Conservation (phyloP, 345 rosid species). For the Citrus glauca region DNA sequence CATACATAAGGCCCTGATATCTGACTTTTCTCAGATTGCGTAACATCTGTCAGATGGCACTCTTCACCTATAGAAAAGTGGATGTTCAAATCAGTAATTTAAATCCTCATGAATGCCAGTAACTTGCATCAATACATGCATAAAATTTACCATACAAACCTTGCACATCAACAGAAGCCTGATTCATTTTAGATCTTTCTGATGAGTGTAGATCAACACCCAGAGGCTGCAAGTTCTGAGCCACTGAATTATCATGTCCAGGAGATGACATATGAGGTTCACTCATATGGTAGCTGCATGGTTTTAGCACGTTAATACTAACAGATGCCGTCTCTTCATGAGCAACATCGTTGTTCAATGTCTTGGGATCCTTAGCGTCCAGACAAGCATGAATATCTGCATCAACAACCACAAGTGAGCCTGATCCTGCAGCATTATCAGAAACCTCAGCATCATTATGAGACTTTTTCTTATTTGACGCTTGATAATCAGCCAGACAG, state of each 20-base stretch:
- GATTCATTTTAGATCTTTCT: conserved; percentile 22
- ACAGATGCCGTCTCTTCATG: conserved; percentile 21
- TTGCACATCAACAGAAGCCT: conserved; percentile 35
- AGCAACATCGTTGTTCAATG: conserved; percentile 16
- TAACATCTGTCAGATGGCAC: conserved; percentile 21
- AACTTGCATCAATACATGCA: conserved; percentile 8
- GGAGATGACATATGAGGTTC: conserved; percentile 16
- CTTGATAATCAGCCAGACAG: conserved; percentile 24
- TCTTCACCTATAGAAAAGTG: conserved; percentile 29
- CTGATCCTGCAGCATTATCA: conserved; percentile 18
- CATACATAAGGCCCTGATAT: conserved; percentile 31
- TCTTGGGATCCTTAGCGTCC: conserved; percentile 27
- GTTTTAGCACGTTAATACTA: conserved; percentile 15
- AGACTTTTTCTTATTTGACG: conserved; percentile 21
- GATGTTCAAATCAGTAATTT: background rate
- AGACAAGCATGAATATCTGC: conserved; percentile 32
- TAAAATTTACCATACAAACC: conserved; percentile 35
- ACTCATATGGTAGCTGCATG: conserved; percentile 34
- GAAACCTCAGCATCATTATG: conserved; percentile 20
- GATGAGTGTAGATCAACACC: conserved; percentile 15
- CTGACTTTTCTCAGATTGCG: conserved; percentile 35
- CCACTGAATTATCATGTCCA: conserved; percentile 11
- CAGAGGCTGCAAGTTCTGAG: conserved; percentile 15
- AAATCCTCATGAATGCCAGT: background rate
- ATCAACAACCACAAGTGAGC: conserved; percentile 20